These are phyloP conservation scores for Lachancea waltii DNA, from an alignment of 805 yeast genomes.

Conservation along the genomic window DNA sequence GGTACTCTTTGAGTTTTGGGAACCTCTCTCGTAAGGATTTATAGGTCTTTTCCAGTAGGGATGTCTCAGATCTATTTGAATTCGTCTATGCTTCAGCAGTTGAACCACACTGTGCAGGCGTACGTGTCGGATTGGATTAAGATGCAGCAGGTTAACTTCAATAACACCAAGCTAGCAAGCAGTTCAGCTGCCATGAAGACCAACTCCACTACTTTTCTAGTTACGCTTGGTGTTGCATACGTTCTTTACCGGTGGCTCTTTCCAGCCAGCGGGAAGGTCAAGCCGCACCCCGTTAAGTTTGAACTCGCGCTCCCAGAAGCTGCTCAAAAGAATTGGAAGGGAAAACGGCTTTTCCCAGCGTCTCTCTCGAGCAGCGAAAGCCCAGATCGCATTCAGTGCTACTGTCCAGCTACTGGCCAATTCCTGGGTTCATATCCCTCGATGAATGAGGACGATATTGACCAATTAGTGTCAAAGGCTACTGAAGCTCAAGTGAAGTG, in stretches of 20 bases:
- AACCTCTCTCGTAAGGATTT: not conserved
- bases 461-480: conserved; percentile 44
- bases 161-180: conserved; percentile 14
- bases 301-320: conserved; percentile 21
- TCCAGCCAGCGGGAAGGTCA: conserved; percentile 7
- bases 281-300: conserved; percentile 17
- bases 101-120: conserved; percentile 26
- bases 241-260: conserved; percentile 19
- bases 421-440: conserved; percentile 66
- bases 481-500: conserved; percentile 31
- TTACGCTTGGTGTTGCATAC: conserved; percentile 16
- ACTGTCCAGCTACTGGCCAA: conserved; percentile 97
- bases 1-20: not conserved
- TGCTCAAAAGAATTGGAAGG: conserved; percentile 75
- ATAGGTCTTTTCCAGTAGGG: too few species aligned
- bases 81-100: conserved; percentile 24
- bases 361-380: conserved; percentile 53
- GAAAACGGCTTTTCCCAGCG: conserved; percentile 64
- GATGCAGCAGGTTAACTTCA: conserved; percentile 13
- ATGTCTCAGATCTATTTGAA: conserved; percentile 24
- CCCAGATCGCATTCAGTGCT: conserved; percentile 66
- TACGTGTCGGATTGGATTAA: conserved; percentile 20
- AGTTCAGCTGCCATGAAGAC: conserved; percentile 11
- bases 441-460: conserved; percentile 64
- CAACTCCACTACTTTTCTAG: conserved; percentile 10